These are phyloP conservation scores for Trametes sp. DNA, from an alignment of 1,284 basidiomycete genomes.

Conservation along the genomic window DNA sequence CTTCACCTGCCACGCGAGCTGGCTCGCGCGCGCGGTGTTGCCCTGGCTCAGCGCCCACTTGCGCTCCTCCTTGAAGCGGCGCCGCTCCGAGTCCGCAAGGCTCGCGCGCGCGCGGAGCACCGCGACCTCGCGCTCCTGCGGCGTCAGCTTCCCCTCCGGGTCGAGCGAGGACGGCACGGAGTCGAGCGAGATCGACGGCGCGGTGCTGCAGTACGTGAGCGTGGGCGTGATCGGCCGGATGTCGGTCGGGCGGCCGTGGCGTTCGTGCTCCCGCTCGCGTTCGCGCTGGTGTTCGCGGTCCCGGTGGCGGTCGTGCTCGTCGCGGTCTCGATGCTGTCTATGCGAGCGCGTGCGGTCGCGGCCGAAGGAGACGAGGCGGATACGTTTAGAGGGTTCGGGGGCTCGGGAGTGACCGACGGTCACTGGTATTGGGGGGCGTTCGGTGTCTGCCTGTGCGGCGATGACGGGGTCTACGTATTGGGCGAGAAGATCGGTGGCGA, in stretches of 20 bases:
- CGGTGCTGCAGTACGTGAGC: slow-evolving; percentile 39
- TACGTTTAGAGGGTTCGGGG: slow-evolving; percentile 37
- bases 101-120: slow-evolving; percentile 76
- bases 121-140: slow-evolving; percentile 73
- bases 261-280: slow-evolving; percentile 32
- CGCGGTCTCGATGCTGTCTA: slow-evolving; percentile 21
- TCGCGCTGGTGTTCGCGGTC: slow-evolving; percentile 34
- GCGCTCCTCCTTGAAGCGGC: slow-evolving; percentile 81
- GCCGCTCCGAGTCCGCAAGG: slow-evolving; percentile 79
- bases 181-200: slow-evolving; percentile 44
- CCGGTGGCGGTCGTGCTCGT: slow-evolving; percentile 31
- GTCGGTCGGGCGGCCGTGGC: slow-evolving; percentile 35
- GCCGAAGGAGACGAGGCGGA: slow-evolving; percentile 41
- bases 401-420: slow-evolving; percentile 23
- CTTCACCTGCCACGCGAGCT: slow-evolving; percentile 84
- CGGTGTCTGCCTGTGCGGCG: slow-evolving; percentile 27
- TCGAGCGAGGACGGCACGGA: slow-evolving; percentile 69
- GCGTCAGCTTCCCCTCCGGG: slow-evolving; percentile 63
- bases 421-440: slow-evolving; percentile 14
- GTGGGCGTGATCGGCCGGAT: slow-evolving; percentile 40
- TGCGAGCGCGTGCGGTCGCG: slow-evolving; percentile 31
- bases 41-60: slow-evolving; percentile 84
- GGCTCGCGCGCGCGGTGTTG: slow-evolving; percentile 71
- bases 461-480: slow-evolving; percentile 59
- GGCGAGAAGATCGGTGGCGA: slow-evolving; percentile 71